Percentiles rank a stretch among this genome's conserved stretches.
These are phyloP conservation scores for Heracleum sosnowskyi DNA, from an alignment of 129 eudicot genomes.

Conservation along the genomic window DNA sequence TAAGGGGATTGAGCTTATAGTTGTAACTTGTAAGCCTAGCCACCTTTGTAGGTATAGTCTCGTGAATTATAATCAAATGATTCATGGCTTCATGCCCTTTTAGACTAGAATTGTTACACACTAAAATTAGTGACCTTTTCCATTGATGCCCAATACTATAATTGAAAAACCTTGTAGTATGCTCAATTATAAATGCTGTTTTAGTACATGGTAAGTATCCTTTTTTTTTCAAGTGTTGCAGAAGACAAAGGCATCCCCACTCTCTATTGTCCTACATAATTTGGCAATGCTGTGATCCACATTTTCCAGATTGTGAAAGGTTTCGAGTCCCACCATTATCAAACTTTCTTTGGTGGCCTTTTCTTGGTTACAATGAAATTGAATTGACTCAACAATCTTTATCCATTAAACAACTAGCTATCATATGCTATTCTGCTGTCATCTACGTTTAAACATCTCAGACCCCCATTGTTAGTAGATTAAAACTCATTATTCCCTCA, in stretches of 20 bases:
- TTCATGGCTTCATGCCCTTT: background rate
- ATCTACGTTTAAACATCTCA: background rate
- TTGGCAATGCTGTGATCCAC: conserved; percentile 20
- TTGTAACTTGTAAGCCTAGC: background rate
- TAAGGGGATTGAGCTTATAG: background rate
- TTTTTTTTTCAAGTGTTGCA: conserved; percentile 16
- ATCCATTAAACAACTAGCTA: conserved; percentile 3
- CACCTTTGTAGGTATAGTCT: background rate
- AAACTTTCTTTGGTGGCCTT: conserved; percentile 17
- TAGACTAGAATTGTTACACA: background rate
- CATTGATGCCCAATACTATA: conserved; percentile 2
- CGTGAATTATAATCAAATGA: background rate
- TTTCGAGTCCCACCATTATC: conserved; percentile 31
- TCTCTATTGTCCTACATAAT: conserved; percentile 4
- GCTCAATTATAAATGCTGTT: conserved; percentile 14
- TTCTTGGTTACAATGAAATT: conserved; percentile 9
- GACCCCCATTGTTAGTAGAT: background rate
- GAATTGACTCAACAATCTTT: conserved; percentile 12
- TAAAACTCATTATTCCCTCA: background rate
- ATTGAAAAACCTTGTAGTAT: conserved; percentile 12
- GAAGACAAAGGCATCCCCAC: conserved; percentile 14
- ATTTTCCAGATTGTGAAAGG: conserved; percentile 15
- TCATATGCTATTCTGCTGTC: background rate
- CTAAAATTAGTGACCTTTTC: background rate
- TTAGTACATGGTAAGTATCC: conserved; percentile 1